Percentiles rank a stretch among this genome's conserved stretches.
These are phyloP conservation scores for Fusarium miscanthi DNA, from an alignment of 2,329 filamentous ascomycete genomes.

Conservation along the genomic window DNA sequence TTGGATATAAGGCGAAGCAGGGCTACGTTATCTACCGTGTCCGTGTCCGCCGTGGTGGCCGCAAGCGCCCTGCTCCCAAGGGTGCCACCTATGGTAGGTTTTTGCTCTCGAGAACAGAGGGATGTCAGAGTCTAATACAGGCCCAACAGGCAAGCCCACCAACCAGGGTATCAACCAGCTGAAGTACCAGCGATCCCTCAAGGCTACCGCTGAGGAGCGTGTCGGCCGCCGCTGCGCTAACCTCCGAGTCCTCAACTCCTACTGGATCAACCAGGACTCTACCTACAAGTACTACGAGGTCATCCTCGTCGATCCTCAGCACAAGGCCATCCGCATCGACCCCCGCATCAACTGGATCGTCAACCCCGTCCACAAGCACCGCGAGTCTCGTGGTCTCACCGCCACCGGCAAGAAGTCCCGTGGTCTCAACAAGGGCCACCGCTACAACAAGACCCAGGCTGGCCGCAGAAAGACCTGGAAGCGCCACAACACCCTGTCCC, in stretches of 20 bases:
- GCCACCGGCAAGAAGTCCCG: conserved; percentile 99
- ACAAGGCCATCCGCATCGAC: conserved; percentile 99
- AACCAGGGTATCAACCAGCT: conserved; percentile 99
- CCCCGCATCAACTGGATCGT: conserved; percentile 99
- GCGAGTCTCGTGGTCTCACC: conserved; percentile 96
- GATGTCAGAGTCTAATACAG: conserved; percentile 34
- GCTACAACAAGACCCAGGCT: conserved; percentile 97
- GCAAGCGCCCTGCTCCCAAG: conserved; percentile 96
- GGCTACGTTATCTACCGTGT: conserved; percentile 99
- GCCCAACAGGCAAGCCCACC: conserved; percentile 91
- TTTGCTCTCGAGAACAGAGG: neutral
- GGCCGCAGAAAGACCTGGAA: conserved; percentile 99
- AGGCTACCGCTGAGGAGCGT: conserved; percentile 98
- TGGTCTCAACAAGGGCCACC: conserved; percentile 99
- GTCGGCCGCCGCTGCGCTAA: conserved; percentile 99
- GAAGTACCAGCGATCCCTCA: conserved; percentile 99
- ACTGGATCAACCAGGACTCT: conserved; percentile 99
- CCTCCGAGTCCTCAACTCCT: conserved; percentile 99
- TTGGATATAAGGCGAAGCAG: conserved; percentile 99
- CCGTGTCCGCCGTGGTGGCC: conserved; percentile 97
- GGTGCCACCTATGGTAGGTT: conserved; percentile 96
- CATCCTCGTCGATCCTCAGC: conserved; percentile 99
- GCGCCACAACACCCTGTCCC: conserved; percentile 98
- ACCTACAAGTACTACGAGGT: conserved; percentile 99
- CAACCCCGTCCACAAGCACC: conserved; percentile 99